Percentiles rank a stretch among this genome's conserved stretches.
Evolutionary conservation across 2,329 filamentous ascomycete species (phyloP).

Genomic region (Sordariomycetes sp.): DNA sequence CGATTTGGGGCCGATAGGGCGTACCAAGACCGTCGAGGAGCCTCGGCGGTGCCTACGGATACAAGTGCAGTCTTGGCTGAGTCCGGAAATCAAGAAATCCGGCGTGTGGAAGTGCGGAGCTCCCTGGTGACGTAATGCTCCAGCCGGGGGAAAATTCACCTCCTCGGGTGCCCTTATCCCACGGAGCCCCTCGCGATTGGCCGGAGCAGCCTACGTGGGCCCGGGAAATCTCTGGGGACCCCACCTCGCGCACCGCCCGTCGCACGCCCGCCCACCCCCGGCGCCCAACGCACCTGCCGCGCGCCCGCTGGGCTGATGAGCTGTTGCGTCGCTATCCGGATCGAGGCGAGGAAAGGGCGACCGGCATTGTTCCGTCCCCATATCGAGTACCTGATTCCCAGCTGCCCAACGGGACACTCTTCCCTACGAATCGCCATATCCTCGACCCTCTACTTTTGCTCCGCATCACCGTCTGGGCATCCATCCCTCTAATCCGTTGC

Average conservation of each 20-base stretch:
- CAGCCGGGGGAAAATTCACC: background rate
- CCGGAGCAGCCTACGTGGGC: background rate
- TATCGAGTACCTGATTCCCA: background rate
- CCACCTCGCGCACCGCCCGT: background rate
- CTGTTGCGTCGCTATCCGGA: background rate
- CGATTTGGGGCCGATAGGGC: too few species aligned
- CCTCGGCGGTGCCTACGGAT: too few species aligned
- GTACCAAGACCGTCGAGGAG: too few species aligned
- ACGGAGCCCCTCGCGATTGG: background rate
- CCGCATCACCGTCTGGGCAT: background rate
- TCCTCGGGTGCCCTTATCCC: background rate
- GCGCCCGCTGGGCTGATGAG: background rate
- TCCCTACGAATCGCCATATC: background rate
- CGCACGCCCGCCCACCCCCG: background rate
- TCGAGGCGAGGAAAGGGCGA: background rate
- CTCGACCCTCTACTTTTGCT: background rate
- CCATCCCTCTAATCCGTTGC: background rate
- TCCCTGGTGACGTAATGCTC: background rate
- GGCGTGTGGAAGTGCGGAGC: background rate
- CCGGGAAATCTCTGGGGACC: background rate
- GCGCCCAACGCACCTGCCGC: background rate
- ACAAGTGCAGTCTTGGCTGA: too few species aligned
- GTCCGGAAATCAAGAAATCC: background rate
- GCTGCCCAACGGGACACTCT: background rate
- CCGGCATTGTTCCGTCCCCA: background rate